A percentile compares a stretch with the other conserved stretches of the same genome.
Conservation (phyloP, 352 stramenopile genomes). For the Phytophthora fragariaefolia region DNA sequence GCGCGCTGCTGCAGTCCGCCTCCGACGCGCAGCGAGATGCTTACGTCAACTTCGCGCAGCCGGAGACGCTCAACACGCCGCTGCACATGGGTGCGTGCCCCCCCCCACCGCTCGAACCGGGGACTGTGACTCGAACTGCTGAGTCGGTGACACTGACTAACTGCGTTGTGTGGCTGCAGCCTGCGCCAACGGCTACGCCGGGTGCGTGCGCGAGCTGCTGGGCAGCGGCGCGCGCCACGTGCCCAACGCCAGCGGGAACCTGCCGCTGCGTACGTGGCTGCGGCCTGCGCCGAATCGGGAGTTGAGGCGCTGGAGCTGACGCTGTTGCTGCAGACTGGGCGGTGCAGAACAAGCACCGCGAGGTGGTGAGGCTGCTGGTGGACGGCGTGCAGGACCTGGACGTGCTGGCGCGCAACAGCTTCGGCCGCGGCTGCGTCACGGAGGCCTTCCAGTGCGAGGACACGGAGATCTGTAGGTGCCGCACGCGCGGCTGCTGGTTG, state of each 20-base stretch:
- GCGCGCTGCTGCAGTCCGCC: conserved; percentile 42
- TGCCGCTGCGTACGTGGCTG: conserved; percentile 64
- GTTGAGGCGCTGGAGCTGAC: conserved; percentile 2
- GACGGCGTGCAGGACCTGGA: conserved; percentile 74
- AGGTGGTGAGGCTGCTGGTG: conserved; percentile 78
- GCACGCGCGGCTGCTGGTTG: too few species aligned
- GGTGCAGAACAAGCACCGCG: conserved; percentile 88
- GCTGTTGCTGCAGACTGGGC: conserved; percentile 69
- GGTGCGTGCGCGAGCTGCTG: conserved; percentile 72
- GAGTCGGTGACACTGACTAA: too few species aligned
- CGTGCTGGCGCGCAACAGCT: conserved; percentile 83
- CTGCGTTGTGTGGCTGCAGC: conserved; percentile 42
- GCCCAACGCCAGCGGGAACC: conserved; percentile 78
- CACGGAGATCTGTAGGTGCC: conserved; percentile 82
- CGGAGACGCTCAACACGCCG: conserved; percentile 78
- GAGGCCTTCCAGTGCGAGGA: conserved; percentile 88
- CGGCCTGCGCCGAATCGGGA: background rate
- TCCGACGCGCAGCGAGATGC: conserved; percentile 25
- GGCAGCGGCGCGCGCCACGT: conserved; percentile 59
- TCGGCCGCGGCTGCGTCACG: conserved; percentile 81
- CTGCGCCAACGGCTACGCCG: conserved; percentile 78
- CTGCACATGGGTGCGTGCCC: conserved; percentile 79
- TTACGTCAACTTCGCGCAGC: conserved; percentile 79
- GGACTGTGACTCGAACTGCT: too few species aligned
- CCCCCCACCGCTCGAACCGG: too few species aligned